Evolutionary conservation across 768 basidiomycete genomes (phyloP).

Genomic region (Xanthoconium purpureum): DNA sequence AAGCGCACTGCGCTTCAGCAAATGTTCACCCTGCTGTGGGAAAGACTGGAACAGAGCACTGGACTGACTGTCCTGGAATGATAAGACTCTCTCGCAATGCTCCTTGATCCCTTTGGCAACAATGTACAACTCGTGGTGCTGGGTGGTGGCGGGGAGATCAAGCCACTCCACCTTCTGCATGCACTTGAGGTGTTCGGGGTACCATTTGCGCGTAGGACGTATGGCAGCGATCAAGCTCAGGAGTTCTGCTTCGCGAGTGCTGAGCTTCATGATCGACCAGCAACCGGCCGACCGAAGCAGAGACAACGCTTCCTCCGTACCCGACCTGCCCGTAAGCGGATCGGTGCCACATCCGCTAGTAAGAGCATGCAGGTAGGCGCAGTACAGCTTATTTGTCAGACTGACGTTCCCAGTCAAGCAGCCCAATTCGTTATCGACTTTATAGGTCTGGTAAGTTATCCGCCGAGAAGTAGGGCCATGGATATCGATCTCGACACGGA

Average conservation of each 20-base stretch:
- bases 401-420: slow-evolving; percentile 27
- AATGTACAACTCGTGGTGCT: slow-evolving; percentile 26
- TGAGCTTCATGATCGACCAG: slow-evolving; percentile 41
- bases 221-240: slow-evolving; percentile 36
- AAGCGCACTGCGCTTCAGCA: slow-evolving; percentile 19
- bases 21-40: slow-evolving; percentile 1
- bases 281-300: slow-evolving; percentile 37
- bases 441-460: slow-evolving; percentile 29
- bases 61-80: slow-evolving; percentile 6
- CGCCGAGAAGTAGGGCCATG: not conserved
- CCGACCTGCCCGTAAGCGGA: slow-evolving; percentile 42
- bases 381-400: slow-evolving; percentile 32
- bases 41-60: slow-evolving; percentile 1
- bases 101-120: slow-evolving; percentile 27
- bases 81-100: slow-evolving; percentile 19
- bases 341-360: slow-evolving; percentile 40
- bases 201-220: slow-evolving; percentile 36
- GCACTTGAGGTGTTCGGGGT: slow-evolving; percentile 28
- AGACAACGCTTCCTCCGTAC: slow-evolving; percentile 42
- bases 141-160: slow-evolving; percentile 23
- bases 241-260: slow-evolving; percentile 26
- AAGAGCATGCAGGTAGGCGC: slow-evolving; percentile 45
- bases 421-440: slow-evolving; percentile 30
- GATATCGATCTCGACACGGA: slow-evolving; percentile 14
- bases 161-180: slow-evolving; percentile 16